Evolutionary conservation across 1,139 yeast genomes (phyloP), one percentile per base, ranked within the genome.

Genomic region (Tardiomyces digboiensis): DNA sequence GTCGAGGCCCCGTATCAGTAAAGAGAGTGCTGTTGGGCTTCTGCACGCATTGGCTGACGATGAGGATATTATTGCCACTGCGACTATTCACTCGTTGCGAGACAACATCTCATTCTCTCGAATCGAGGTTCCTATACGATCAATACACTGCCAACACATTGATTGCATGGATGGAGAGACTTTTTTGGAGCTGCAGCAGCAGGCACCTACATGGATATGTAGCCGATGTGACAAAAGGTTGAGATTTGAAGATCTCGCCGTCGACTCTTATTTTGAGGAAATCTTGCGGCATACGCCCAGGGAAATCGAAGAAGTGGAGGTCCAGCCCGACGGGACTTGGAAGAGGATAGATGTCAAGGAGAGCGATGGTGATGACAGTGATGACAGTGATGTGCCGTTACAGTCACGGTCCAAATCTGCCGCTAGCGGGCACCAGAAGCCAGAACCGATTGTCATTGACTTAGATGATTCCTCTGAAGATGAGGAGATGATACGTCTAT

Each of bases 381-480:
- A 50, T 7, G 51, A 49, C 23, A 46, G 45, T 39, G 43, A 23
- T 8, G 42, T 19, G 16, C 19, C 21, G 8, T 3, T 33, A 16
- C 19, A 3, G 19, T n/a, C 13, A 29, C 43, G 20, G 29, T 21
- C 16, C 29, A 22, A 45, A 78, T 26, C 33, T 5, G 78, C 55
- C 88, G 68, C 1, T 91, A 93, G 82, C 83, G 82, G 0, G 86
- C 91, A 93, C 91, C 93, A 83, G 46, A 83, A 72, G 4, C 82
- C 84, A 8, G 83, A 75, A 55, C 91, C 68, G 38, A 83, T 82
- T 41, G 83, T 44, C 2, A 40, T 44, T n/a, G 13, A 39, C 12
- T 20, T 44, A 13, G 40, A 41, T 7, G 49, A 46, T 22, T 41
- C 45, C 14, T 44, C 42, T 7, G 42, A 39, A n/a, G 49, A 46